A percentile compares a stretch with the other conserved stretches of the same genome.
phyloP scores from a whole-genome alignment of 192 early-diverging fungal species.

The Nowakowskiella sp. region DNA sequence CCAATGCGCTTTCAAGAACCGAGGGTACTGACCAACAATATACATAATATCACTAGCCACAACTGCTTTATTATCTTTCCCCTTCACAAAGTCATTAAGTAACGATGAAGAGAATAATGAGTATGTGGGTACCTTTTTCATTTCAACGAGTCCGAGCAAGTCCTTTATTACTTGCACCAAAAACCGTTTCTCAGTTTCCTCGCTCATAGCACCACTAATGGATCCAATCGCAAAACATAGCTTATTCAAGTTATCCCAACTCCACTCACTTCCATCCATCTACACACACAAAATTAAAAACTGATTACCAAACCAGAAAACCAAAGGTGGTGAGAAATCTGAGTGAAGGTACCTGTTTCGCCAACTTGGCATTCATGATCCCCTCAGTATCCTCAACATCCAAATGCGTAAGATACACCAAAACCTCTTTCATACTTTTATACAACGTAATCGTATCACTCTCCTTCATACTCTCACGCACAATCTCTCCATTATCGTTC shows the following conservation, averaged over 20 bases:
- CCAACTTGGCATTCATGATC: constrained; percentile 93
- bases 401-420: constrained; percentile 96
- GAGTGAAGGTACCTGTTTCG: constrained; percentile 57
- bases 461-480: constrained; percentile 94
- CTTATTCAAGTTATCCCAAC: constrained; percentile 95
- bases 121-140: too few relatives aligned
- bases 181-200: constrained; percentile 95
- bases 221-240: constrained; percentile 99
- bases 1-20: constrained; percentile 99
- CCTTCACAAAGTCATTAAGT: too few relatives aligned
- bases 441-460: constrained; percentile 96
- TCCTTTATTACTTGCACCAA: constrained; percentile 99
- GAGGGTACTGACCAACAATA: constrained; percentile 99
- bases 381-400: constrained; percentile 88
- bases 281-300: constrained; percentile 15
- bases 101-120: too few relatives aligned
- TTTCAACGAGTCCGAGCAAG: constrained; percentile 85
- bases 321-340: constrained; percentile 8
- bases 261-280: constrained; percentile 96
- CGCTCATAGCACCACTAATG: constrained; percentile 92
- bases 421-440: constrained; percentile 94
- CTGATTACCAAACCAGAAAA: constrained; percentile 8
- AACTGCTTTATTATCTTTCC: constrained; percentile 99
- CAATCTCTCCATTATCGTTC: constrained; percentile 99
- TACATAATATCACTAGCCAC: constrained; percentile 99